Percentiles rank a stretch among this genome's conserved stretches.
phyloP scores from a whole-genome alignment of 2,329 filamentous ascomycete species.

The Penicillium sp. region DNA sequence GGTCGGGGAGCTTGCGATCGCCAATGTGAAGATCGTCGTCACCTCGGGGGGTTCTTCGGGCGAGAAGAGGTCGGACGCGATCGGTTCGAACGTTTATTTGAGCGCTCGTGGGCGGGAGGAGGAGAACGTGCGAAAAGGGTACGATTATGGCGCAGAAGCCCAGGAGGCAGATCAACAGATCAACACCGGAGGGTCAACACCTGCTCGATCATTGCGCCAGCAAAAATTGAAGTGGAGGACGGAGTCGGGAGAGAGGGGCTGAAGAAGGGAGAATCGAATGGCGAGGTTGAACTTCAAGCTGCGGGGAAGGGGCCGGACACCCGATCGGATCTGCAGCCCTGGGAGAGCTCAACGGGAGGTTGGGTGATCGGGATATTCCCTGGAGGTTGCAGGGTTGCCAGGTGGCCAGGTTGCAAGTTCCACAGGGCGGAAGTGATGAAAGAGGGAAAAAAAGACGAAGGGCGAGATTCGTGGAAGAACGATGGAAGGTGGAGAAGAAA shows the following conservation, averaged over 20 bases:
- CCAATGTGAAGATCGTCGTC: background rate
- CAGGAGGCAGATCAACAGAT: conserved; percentile 39
- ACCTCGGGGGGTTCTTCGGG: background rate
- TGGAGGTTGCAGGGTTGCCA: too few species aligned
- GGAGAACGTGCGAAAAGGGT: conserved; percentile 32
- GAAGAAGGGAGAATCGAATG: background rate
- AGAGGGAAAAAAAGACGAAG: too few species aligned
- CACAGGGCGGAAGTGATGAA: too few species aligned
- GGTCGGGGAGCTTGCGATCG: background rate
- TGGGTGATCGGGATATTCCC: too few species aligned
- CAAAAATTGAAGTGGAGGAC: conserved; percentile 11
- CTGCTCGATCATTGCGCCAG: conserved; percentile 34
- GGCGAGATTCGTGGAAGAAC: too few species aligned
- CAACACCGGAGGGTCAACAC: conserved; percentile 34
- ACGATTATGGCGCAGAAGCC: conserved; percentile 22
- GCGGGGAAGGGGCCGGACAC: conserved; percentile 21
- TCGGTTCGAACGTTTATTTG: too few species aligned
- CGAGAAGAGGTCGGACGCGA: conserved; percentile 11
- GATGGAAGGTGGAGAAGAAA: too few species aligned
- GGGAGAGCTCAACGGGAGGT: background rate
- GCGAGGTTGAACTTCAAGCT: conserved; percentile 12
- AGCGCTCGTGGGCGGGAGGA: conserved; percentile 29
- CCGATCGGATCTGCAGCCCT: conserved; percentile 10
- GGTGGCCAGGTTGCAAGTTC: too few species aligned
- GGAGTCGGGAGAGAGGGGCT: conserved; percentile 14